phyloP scores from a whole-genome alignment of 768 basidiomycete genomes.

The Russula griseocarnosa region DNA sequence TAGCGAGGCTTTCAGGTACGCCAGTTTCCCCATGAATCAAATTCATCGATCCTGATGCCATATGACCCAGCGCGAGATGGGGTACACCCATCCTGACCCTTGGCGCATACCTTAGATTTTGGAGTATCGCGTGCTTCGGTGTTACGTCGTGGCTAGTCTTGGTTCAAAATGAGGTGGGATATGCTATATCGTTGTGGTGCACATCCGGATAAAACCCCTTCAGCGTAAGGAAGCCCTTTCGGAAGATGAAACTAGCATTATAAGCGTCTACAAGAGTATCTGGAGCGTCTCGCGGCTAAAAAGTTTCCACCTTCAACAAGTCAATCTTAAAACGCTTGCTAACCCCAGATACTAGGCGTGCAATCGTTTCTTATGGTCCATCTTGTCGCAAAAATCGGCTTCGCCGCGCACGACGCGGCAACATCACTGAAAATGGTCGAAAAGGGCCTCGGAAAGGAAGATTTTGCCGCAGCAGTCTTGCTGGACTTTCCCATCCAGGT shows the following conservation, averaged over 20 bases:
- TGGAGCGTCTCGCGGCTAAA: constrained; percentile 89
- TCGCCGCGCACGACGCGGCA: constrained; percentile 89
- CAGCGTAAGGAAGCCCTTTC: constrained; percentile 73
- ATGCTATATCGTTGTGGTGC: not conserved
- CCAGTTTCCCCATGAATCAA: constrained; percentile 40
- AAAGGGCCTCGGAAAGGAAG: constrained; percentile 93
- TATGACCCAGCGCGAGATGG: constrained; percentile 57
- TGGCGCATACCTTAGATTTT: constrained; percentile 78
- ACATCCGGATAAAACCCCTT: not conserved
- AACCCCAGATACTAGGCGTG: constrained; percentile 56
- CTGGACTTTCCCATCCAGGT: constrained; percentile 99
- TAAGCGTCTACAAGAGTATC: constrained; percentile 86
- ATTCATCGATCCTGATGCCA: not conserved
- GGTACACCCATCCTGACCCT: constrained; percentile 70
- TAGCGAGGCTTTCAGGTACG: constrained; percentile 71
- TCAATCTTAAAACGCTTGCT: constrained; percentile 6
- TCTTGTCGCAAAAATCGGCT: constrained; percentile 89
- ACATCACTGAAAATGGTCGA: constrained; percentile 93
- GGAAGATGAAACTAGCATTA: constrained; percentile 85
- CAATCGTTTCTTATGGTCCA: constrained; percentile 84
- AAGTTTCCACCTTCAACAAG: constrained; percentile 52
- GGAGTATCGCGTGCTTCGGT: constrained; percentile 70
- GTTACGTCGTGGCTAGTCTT: constrained; percentile 87
- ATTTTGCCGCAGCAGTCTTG: constrained; percentile 87
- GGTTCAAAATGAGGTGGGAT: constrained; percentile 83